Base-by-base conservation (phyloP, 2,329 filamentous ascomycete genomes). In the Calonectria pauciramosa region DNA sequence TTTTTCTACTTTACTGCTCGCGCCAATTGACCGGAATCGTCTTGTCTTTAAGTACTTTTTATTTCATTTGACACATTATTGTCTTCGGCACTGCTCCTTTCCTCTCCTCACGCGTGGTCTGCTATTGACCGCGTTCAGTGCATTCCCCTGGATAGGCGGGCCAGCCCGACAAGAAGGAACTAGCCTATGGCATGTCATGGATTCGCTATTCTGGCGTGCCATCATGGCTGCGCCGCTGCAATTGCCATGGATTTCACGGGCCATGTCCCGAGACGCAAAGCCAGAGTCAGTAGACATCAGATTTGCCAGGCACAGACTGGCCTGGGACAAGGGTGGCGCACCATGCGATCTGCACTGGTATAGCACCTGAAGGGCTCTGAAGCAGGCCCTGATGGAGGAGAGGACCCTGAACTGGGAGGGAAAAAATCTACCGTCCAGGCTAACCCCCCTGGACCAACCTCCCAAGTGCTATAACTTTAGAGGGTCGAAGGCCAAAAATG, bases 231-330 rank as follows among this genome's bases (percentile, higher is more conserved):
- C 51, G 70, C 70, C 52, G 64, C 70, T 64, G 13, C 54, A 68
- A 47, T 38, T 38, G 36, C 34, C 56, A 69, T 73, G 70, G 70
- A 56, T 72, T 64, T 36, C 70, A 72, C 70, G 65, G 70, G 70
- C 70, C 70, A 68, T 38, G 63, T 51, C 60, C 34, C 47, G 49
- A 66, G 60, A 49, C 30, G 26, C 11, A 66, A 49, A 59, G 60
- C n/a, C 63, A 59, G 60, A 47, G 63, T 44, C 60, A 56, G 60
- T 49, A 44, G 60, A 65, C 38, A 47, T 4, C 44, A 65, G 60
- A 65, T 34, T 44, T 28, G 26, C 56, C 56, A 38, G 56, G 56
- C 56, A 63, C 56, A 63, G 56, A 41, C 56, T 26, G 56, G 56
- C 14, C 34, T 41, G 41, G 32, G 18, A 26, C 63, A 66, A 44